Conservation (phyloP, 176 grass and related monocot species). For the Cenchrus purpureus region DNA sequence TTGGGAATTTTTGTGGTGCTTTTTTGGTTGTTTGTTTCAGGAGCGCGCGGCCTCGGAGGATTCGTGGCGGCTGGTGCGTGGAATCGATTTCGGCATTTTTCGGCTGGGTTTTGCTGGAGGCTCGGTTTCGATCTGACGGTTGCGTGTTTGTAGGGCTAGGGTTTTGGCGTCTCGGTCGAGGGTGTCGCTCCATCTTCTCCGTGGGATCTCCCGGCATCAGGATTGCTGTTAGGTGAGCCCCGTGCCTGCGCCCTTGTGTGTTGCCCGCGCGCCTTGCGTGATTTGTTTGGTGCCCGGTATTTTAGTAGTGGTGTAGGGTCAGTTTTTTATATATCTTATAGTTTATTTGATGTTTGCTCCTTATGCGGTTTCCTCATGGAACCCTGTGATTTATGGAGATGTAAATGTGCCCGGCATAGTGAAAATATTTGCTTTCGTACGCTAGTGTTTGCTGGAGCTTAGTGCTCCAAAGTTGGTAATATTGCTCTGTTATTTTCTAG, state of each 20-base stretch:
- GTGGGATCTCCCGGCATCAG: background rate
- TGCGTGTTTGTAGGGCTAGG: conserved; percentile 44
- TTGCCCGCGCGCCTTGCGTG: background rate
- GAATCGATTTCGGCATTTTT: background rate
- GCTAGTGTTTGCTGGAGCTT: background rate
- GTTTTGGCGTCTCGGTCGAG: conserved; percentile 45
- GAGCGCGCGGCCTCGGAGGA: conserved; percentile 30
- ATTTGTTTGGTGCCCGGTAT: background rate
- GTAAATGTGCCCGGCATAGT: background rate
- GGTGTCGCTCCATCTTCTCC: conserved; percentile 12
- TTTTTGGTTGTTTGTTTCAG: conserved; percentile 51
- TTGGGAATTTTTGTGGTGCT: conserved; percentile 28
- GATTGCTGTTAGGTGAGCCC: conserved; percentile 42
- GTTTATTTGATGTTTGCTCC: background rate
- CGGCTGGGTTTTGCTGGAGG: background rate
- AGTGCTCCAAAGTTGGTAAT: background rate
- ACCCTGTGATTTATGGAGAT: background rate
- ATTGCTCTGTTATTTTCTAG: background rate
- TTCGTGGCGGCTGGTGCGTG: conserved; percentile 46
- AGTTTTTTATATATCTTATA: background rate
- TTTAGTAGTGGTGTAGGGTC: background rate
- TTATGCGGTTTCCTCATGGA: background rate
- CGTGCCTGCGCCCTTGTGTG: background rate
- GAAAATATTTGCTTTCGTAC: background rate
- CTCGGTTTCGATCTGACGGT: conserved; percentile 36